A percentile compares a stretch with the other conserved stretches of the same genome.
phyloP scores from a whole-genome alignment of 2,329 filamentous ascomycete species.

The Colletotrichum viniferum region DNA sequence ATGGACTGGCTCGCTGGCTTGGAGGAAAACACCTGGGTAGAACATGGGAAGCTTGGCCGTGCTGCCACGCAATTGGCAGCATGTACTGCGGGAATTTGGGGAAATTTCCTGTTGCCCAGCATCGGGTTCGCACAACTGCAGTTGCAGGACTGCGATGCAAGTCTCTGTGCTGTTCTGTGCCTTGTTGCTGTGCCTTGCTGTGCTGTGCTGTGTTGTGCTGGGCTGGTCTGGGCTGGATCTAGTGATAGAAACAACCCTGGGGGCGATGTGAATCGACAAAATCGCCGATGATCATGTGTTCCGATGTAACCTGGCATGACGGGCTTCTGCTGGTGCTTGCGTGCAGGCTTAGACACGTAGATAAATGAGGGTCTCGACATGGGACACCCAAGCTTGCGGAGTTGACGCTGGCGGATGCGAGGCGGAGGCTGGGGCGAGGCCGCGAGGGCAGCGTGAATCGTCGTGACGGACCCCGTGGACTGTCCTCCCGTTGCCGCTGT shows the following conservation, averaged over 20 bases:
- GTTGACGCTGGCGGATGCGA: background rate
- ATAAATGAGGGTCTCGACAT: background rate
- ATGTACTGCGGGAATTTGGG: background rate
- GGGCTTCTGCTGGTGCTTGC: slow-evolving; percentile 1
- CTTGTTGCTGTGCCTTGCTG: background rate
- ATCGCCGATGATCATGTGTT: slow-evolving; percentile 12
- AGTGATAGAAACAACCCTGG: background rate
- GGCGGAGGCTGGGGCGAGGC: background rate
- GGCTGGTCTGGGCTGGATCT: background rate
- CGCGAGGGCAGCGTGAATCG: background rate
- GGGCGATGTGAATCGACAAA: slow-evolving; percentile 5
- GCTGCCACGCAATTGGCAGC: background rate
- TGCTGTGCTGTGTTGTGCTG: background rate
- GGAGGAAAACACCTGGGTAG: background rate
- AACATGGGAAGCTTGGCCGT: background rate
- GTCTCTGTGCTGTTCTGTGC: background rate
- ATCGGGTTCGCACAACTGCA: background rate
- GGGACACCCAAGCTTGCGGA: background rate
- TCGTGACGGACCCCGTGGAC: background rate
- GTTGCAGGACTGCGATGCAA: background rate
- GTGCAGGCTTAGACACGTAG: background rate
- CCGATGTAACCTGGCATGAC: slow-evolving; percentile 9
- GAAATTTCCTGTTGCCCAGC: background rate
- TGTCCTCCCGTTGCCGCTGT: background rate
- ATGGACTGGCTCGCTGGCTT: background rate